Evolutionary conservation across 805 yeast species (phyloP).

Genomic region (Starmerella powellii): DNA sequence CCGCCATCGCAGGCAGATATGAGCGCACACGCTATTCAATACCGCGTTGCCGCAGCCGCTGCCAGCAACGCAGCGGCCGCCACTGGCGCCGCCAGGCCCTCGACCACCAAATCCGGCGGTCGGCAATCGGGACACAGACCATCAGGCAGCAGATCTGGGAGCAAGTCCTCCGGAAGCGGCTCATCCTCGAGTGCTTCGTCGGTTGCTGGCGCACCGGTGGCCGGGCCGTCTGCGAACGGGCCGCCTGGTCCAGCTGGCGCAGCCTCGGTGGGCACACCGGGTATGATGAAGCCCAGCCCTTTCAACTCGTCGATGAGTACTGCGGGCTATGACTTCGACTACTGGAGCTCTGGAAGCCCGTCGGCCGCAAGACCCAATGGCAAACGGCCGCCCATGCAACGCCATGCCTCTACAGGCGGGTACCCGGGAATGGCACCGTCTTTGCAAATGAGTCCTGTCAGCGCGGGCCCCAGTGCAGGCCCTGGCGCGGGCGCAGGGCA

Average conservation of each 20-base stretch:
- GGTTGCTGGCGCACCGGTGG: too few species aligned
- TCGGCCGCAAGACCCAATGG: background rate
- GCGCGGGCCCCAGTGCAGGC: background rate
- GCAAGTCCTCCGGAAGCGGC: too few species aligned
- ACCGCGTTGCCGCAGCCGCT: slow-evolving; percentile 18
- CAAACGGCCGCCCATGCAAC: background rate
- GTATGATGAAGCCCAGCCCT: background rate
- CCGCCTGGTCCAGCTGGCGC: background rate
- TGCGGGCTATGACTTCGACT: background rate
- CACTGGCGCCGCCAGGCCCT: background rate
- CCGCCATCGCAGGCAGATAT: slow-evolving; percentile 14
- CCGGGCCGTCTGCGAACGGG: too few species aligned
- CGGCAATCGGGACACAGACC: too few species aligned
- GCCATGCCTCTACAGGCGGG: background rate
- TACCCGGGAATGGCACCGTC: background rate
- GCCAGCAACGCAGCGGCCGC: slow-evolving; percentile 10
- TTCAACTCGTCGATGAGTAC: background rate
- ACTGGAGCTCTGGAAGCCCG: background rate
- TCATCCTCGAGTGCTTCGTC: too few species aligned
- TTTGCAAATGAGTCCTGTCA: background rate
- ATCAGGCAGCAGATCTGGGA: too few species aligned
- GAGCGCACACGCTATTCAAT: slow-evolving; percentile 7
- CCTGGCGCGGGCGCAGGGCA: background rate
- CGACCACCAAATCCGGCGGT: background rate
- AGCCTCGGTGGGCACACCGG: too few species aligned